phyloP scores from a whole-genome alignment of 371 early-diverging fungal species.

The Mucor indicus region DNA sequence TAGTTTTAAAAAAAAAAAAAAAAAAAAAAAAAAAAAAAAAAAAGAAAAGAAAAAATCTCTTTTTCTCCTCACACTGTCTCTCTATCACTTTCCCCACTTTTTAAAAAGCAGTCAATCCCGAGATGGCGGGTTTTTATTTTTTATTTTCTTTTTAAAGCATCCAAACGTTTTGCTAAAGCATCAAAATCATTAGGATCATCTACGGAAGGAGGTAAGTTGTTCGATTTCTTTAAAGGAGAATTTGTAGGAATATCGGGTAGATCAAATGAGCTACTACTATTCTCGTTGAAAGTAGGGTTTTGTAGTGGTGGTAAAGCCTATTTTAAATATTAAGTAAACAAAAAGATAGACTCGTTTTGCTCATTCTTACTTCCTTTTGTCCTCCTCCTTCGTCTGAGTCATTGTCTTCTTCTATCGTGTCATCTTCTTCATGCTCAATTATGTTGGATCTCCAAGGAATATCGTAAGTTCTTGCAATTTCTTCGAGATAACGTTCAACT shows the following conservation, averaged over 20 bases:
- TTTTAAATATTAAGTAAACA: not conserved
- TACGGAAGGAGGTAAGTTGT: slow-evolving; percentile 9
- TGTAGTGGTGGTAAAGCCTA: slow-evolving; percentile 22
- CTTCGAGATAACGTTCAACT: slow-evolving; percentile 83
- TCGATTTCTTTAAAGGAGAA: slow-evolving; percentile 20
- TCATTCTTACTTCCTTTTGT: slow-evolving; percentile 9
- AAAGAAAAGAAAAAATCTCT: too few species aligned
- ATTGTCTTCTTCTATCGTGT: slow-evolving; percentile 7
- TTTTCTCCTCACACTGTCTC: too few species aligned
- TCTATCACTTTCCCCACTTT: not conserved
- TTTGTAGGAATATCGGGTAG: slow-evolving; percentile 38
- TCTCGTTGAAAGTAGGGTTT: not conserved
- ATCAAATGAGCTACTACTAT: slow-evolving; percentile 19
- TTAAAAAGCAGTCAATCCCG: too few species aligned
- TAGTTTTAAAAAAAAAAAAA: too few species aligned
- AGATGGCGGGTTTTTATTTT: not conserved
- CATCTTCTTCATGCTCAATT: slow-evolving; percentile 30
- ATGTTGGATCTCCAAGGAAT: slow-evolving; percentile 67
- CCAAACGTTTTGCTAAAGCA: slow-evolving; percentile 67
- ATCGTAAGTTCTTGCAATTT: slow-evolving; percentile 83
- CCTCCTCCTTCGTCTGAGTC: slow-evolving; percentile 5
- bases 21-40: too few species aligned
- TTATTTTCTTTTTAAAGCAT: slow-evolving; percentile 63
- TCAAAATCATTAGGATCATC: slow-evolving; percentile 54
- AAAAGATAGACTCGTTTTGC: slow-evolving; percentile 7